Evolutionary conservation across 2,329 filamentous ascomycete genomes (phyloP), one percentile per base, ranked within the genome.

Genomic region (Ophiosphaerella korrae): DNA sequence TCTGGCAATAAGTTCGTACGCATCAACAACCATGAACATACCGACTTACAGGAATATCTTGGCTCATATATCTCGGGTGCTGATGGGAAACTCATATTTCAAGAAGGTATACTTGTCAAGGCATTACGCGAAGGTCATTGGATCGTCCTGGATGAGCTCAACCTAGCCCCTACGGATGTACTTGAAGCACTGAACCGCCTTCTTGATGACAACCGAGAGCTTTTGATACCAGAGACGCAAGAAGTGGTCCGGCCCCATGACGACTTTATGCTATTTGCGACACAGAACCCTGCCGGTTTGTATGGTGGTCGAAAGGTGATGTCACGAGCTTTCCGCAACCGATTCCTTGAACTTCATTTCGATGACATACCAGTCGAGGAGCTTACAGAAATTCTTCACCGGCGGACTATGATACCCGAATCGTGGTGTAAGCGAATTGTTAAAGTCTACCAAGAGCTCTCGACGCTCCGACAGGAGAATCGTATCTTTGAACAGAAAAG

Each of bases 11-110:
- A 90, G 67, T 99, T 97, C 68, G 92, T 99, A 37, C 86, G 94
- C 53, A 99, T 99, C 79, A 99, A 99, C 77, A 99, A 99, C 63
- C 94, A 99, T 74, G 95, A 99, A 70, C 94, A 99, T 68, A 99
- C 94, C 0, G 94, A 99, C 72, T 79, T 99, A 33, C 94, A 99
- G 73, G 95, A 99, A 70, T 99, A 99, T 66, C 78, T 99, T 5
- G 94, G 94, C 14, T 96, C 92, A 0, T 99, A 99, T 62, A 80
- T 96, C 1, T 97, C 94, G 2, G 89, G 88, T 21, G 76, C 86
- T 0, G 89, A 96, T 67, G 95, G 95, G 5, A 90, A 89, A 53
- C 80, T 99, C 36, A 84, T 82, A 9, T 99, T 97, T 65, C 92
- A 96, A 70, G 95, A 99, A 74, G 94, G 94, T 45, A 82, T 97